A percentile compares a stretch with the other conserved stretches of the same genome.
phyloP scores from a whole-genome alignment of 192 early-diverging fungal species.

The Diversispora epigaea region DNA sequence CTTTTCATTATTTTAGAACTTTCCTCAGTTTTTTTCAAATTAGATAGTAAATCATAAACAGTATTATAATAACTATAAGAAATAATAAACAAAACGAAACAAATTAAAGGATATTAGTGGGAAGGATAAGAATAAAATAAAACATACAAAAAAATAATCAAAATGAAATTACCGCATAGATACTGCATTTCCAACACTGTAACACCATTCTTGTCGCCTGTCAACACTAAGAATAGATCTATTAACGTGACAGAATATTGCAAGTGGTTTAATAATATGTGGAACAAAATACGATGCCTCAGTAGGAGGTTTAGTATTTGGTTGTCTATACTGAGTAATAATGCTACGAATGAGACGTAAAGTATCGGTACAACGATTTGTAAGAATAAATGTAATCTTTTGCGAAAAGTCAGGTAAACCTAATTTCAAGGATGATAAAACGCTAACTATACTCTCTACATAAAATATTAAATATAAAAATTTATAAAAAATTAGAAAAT shows the following conservation, averaged over 20 bases:
- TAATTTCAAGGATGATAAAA: constrained; percentile 23
- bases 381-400: constrained; percentile 44
- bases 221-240: constrained; percentile 35
- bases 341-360: constrained; percentile 44
- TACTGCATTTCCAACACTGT: constrained; percentile 44
- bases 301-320: constrained; percentile 45
- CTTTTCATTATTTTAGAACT: constrained; percentile 37
- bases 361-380: constrained; percentile 48
- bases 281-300: constrained; percentile 55
- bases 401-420: constrained; percentile 43
- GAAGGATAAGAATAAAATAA: background rate
- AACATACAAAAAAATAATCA: background rate
- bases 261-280: constrained; percentile 48
- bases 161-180: constrained; percentile 39
- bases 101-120: background rate
- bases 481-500: background rate
- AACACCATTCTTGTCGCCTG: constrained; percentile 33
- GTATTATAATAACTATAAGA: constrained; percentile 37
- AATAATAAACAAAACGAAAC: background rate
- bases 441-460: constrained; percentile 32
- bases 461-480: background rate
- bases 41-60: constrained; percentile 40
- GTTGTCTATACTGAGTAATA: constrained; percentile 41
- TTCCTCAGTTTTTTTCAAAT: constrained; percentile 47
- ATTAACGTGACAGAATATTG: constrained; percentile 34